Evolutionary conservation across 148 eudicot genomes (phyloP), one percentile per base, ranked within the genome.

Genomic region (Linanthus parryae): DNA sequence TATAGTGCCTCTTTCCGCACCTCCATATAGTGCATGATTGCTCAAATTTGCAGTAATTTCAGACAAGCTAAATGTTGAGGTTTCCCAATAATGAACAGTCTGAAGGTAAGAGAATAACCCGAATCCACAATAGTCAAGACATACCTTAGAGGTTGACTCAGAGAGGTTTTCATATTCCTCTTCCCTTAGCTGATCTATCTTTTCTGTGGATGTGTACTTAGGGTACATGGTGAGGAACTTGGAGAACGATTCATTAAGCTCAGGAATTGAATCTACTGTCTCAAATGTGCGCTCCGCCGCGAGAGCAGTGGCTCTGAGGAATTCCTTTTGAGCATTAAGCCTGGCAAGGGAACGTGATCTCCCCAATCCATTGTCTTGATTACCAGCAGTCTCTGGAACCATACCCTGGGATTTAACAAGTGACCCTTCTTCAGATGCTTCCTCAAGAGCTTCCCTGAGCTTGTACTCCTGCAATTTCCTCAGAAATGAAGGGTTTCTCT

Each of bases 191-290:
- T 61, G 65, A 33, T 61, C 65, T 39, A 61, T 61, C 57, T 56
- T 61, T 23, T 61, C 65, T 5, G 57, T 24, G 4, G 57, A 61
- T 27, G 34, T 54, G 33, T 34, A 61, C 49, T 61, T 50, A 18
- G 65, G 65, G 29, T 61, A 61, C 65, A 61, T 61, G 16, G 57
- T 61, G 15, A 61, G 65, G 65, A 61, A 61, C 57, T 61, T 61
- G 29, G 44, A 35, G 57, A 61, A 50, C 24, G 65, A 41, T 18
- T 39, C 48, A 12, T 15, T 17, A 13, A 61, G 52, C 12, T 51
- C 49, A 0, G 65, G 65, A 20, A 61, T 14, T 8, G 57, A 51
- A 0, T 61, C 57, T 30, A 24, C 44, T 3, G 48, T 27, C 7
- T 14, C 19, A 40, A 61, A 48, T 18, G 21, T 11, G 24, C 23